phyloP scores from a whole-genome alignment of 23 red algal genomes.

The Gracilaria gracilis region DNA sequence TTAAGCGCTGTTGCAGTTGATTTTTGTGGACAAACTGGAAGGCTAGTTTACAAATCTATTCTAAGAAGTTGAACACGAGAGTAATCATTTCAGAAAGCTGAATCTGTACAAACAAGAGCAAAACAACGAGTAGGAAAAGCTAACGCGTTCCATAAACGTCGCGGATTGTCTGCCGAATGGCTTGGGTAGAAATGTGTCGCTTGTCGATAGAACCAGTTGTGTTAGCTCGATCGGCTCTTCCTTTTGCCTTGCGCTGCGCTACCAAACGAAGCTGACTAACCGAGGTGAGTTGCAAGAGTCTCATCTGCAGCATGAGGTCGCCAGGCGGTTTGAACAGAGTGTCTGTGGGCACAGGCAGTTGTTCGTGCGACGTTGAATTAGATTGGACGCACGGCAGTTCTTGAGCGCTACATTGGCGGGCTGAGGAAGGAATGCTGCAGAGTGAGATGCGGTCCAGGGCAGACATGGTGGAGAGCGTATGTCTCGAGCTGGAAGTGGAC shows the following conservation, averaged over 20 bases:
- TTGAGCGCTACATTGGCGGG: slow-evolving; percentile 33
- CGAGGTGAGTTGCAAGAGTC: slow-evolving; percentile 16
- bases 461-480: slow-evolving; percentile 38
- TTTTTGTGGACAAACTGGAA: slow-evolving; percentile 10
- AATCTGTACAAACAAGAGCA: slow-evolving; percentile 12
- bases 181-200: not conserved
- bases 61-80: slow-evolving; percentile 18
- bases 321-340: not conserved
- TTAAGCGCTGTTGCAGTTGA: not conserved
- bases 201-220: slow-evolving; percentile 23
- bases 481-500: slow-evolving; percentile 19
- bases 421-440: slow-evolving; percentile 27
- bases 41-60: slow-evolving; percentile 19
- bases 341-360: not conserved
- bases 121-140: not conserved
- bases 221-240: slow-evolving; percentile 14
- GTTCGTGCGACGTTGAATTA: slow-evolving; percentile 12
- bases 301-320: slow-evolving; percentile 18
- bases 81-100: not conserved
- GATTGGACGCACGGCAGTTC: slow-evolving; percentile 9
- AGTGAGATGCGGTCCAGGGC: slow-evolving; percentile 37
- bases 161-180: not conserved
- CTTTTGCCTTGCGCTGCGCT: not conserved
- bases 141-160: slow-evolving; percentile 30
- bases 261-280: not conserved